Evolutionary conservation across 2,329 filamentous ascomycete genomes (phyloP), one percentile per base, ranked within the genome.

Genomic region (Cyanodermella asteris): DNA sequence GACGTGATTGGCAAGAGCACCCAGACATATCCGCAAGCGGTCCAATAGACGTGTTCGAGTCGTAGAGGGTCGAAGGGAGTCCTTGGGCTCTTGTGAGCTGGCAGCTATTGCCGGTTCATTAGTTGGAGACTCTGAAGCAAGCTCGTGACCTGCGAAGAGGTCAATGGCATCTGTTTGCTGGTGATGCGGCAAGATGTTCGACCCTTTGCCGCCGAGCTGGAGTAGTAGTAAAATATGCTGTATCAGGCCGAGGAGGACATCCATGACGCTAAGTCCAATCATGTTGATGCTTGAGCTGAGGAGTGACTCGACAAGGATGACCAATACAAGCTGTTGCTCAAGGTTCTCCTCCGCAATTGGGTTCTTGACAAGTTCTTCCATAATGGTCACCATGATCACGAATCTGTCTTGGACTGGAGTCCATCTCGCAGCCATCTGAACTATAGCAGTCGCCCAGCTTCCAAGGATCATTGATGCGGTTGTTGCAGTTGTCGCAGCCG

Each of bases 211-310:
- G 8, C 53, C 51, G 15, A 78, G 59, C 38, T 78, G 74, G 9
- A 91, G 59, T 6, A 91, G 55, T 38, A 70, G 63, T 36, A 80
- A 66, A 43, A 84, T 74, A 42, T 91, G 80, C 34, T 78, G 72
- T 34, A 93, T 66, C 9, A 97, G 58, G 2, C 80, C 75, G 9
- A 91, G 58, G 15, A 94, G 56, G 11, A 94, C 72, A 44, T 97
- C 87, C 71, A 94, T 94, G 26, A 94, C 75, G 43, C 82, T 93
- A 22, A 97, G 57, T 1, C 87, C 87, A 32, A 97, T 93, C 42
- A 94, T 61, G 47, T 93, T 94, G 41, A 91, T 71, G 20, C 84
- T 71, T 0, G 84, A 93, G 25, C 74, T 72, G 23, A 97, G 56
- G 7, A 94, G 59, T 33, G 75, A 77, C 31, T 77, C 70, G 30